Evolutionary conservation across 495 filamentous ascomycete species (phyloP), one percentile per base, ranked within the genome.

Genomic region (Xylaria bambusicola): DNA sequence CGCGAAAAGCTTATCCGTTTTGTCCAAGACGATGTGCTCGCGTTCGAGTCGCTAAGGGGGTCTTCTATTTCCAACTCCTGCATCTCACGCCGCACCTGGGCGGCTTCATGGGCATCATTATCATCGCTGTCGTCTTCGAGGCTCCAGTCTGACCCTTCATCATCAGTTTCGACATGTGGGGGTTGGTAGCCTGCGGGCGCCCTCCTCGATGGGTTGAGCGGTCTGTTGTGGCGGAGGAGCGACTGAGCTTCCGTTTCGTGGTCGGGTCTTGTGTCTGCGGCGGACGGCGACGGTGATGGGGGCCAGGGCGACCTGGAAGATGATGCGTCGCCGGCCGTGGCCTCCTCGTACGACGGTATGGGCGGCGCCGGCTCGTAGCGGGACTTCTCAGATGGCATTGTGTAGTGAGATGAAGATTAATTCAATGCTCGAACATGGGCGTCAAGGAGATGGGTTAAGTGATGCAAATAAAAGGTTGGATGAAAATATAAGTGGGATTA

Each of bases 291-390:
- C 3, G 67, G 66, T 49, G 67, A 60, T 3, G 67, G 66, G 2
- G 71, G 74, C 52, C 75, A 76, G 57, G 64, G 58, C 3, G 69
- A 65, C 20, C 63, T 40, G 24, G 63, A 63, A 54, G 66, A 72
- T 66, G 66, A 75, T 66, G 61, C 68, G 45, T 60, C 66, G 80
- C 82, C 57, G 76, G 74, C 71, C 53, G 75, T 86, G 53, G 94
- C 92, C 78, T 98, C 94, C 72, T 97, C 93, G 80, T 98, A 98
- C 38, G 88, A 86, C 8, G 93, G 93, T 73, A 98, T 97, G 18
- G 94, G 78, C 26, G 78, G 93, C 54, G 91, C 82, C 49, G 81
- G 71, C 65, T 87, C 83, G 73, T 88, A 87, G 21, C 76, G 73
- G 61, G 72, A 68, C 62, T 72, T 73, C 59, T 72, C 75, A 50